Base-by-base conservation (phyloP, 2,329 filamentous ascomycete genomes). In the Hypoxylon sp. region DNA sequence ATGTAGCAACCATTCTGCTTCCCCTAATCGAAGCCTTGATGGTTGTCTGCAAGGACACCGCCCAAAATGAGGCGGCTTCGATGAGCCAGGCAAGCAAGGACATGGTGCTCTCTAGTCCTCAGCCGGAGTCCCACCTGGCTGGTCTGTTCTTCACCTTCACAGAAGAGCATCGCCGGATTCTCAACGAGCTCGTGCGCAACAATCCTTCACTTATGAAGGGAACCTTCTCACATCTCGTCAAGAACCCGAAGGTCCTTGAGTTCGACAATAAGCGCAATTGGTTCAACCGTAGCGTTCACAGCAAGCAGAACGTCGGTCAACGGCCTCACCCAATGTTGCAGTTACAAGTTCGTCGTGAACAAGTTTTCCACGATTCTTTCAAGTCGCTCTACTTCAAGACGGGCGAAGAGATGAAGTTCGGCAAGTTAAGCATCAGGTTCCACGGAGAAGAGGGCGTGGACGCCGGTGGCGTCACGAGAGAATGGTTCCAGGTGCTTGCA, bases 221-320 rank as follows among this genome's bases (percentile, higher is more conserved):
- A 58, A 98, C 95, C 2, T 98, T 99, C 82, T 94, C 95, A 10
- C 86, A 99, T 15, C 83, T 99, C 52, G 96, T 98, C 70, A 98
- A 97, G 85, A 99, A 99, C 77, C 97, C 96, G 27, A 99, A 98
- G 86, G 97, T 99, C 2, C 85, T 99, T 11, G 96, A 99, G 78
- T 99, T 99, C 76, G 96, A 99, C 83, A 99, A 99, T 84, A 99
- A 99, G 85, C 94, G 96, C 75, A 98, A 97, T 82, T 99, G 97
- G 86, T 99, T 99, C 85, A 98, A 90, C 78, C 92, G 96, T 68
- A 94, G 93, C 76, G 91, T 99, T 10, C 96, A 99, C 58, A 88
- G 88, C 59, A 87, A 86, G 66, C 90, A 94, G 47, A 89, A 92
- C 57, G 86, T 91, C 6, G 69, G 62, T 47, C 75, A 76, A 50